phyloP scores from a whole-genome alignment of 176 grass and related monocot genomes.

The Themeda triandra region DNA sequence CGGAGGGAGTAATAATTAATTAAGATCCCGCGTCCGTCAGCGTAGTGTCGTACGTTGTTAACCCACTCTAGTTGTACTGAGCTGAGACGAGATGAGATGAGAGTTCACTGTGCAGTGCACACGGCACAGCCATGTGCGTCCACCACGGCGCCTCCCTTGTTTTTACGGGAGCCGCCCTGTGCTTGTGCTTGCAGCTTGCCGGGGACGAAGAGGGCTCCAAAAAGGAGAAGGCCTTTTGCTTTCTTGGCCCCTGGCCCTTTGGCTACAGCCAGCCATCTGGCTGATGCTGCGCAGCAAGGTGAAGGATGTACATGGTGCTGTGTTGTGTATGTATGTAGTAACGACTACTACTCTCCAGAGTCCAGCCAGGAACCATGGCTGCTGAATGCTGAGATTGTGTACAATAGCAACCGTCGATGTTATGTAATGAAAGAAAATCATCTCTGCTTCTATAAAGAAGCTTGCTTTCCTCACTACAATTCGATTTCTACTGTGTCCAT shows the following conservation, averaged over 20 bases:
- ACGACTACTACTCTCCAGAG: background rate
- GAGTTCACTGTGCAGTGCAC: background rate
- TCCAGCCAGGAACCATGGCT: background rate
- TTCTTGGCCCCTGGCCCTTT: background rate
- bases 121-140: background rate
- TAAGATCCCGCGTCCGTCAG: background rate
- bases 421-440: background rate
- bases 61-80: background rate
- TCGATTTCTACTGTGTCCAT: background rate
- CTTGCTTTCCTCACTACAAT: background rate
- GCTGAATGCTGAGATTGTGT: background rate
- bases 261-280: no score
- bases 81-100: background rate
- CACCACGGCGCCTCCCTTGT: conserved; percentile 9
- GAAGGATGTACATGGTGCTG: background rate
- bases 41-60: background rate
- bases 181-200: background rate
- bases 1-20: background rate
- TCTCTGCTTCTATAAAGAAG: background rate
- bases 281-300: no score
- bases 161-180: conserved; percentile 18
- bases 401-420: background rate
- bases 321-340: background rate
- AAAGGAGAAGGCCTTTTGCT: background rate
- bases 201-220: background rate